These are phyloP conservation scores for Calonectria pauciramosa DNA, from an alignment of 2,329 filamentous ascomycete species.

Conservation along the genomic window DNA sequence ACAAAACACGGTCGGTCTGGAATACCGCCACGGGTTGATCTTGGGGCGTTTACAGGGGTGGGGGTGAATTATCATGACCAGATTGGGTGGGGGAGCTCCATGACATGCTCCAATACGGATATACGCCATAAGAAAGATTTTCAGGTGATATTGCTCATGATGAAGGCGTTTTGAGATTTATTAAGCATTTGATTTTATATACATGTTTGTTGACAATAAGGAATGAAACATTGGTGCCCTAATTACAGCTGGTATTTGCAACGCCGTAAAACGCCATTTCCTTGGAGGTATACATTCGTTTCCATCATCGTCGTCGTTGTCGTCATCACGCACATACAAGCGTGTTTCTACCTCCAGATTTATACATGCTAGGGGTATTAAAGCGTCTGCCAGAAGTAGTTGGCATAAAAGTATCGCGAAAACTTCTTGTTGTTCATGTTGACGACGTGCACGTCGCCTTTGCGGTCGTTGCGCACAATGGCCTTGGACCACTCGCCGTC, in stretches of 20 bases:
- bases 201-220: neutral
- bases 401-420: conserved; percentile 91
- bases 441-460: conserved; percentile 94
- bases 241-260: conserved; percentile 19
- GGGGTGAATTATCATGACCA: conserved; percentile 7
- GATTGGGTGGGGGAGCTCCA: neutral
- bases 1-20: conserved; percentile 13
- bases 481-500: conserved; percentile 87
- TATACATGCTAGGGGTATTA: conserved; percentile 52
- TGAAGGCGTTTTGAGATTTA: conserved; percentile 12
- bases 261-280: conserved; percentile 20
- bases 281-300: neutral
- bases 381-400: conserved; percentile 95
- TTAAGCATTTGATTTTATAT: neutral
- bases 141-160: neutral
- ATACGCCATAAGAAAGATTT: conserved; percentile 6
- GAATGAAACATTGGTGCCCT: neutral
- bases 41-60: conserved; percentile 9
- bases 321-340: conserved; percentile 19
- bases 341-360: neutral
- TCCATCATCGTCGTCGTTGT: conserved; percentile 8
- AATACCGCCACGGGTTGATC: conserved; percentile 20
- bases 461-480: conserved; percentile 85
- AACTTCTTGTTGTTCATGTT: conserved; percentile 96
- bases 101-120: neutral